phyloP scores from a whole-genome alignment of 2,329 filamentous ascomycete genomes.

The Trichoderma pleuroti region DNA sequence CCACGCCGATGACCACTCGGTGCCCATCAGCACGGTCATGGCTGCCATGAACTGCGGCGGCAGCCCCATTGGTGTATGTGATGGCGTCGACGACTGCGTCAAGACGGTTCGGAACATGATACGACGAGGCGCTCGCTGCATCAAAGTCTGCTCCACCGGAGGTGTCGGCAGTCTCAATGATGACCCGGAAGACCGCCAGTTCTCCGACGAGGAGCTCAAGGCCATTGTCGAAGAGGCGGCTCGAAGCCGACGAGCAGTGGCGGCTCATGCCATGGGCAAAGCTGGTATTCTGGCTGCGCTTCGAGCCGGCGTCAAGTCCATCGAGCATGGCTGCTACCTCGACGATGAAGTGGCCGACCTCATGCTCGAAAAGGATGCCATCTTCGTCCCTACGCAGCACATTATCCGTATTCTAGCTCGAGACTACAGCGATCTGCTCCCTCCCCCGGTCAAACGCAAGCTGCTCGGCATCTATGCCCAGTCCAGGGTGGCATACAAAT shows the following conservation, averaged over 20 bases:
- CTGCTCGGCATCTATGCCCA: slow-evolving; percentile 34
- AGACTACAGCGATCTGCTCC: slow-evolving; percentile 32
- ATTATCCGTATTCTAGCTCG: slow-evolving; percentile 33
- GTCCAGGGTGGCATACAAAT: slow-evolving; percentile 35
- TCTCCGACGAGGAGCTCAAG: slow-evolving; percentile 37
- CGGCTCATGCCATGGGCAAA: slow-evolving; percentile 41
- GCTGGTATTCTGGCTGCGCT: slow-evolving; percentile 39
- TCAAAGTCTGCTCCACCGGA: slow-evolving; percentile 41
- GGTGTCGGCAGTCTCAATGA: slow-evolving; percentile 40
- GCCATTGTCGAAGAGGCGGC: slow-evolving; percentile 38
- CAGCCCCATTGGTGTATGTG: slow-evolving; percentile 31
- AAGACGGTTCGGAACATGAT: slow-evolving; percentile 39
- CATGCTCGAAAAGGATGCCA: slow-evolving; percentile 36
- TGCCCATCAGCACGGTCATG: slow-evolving; percentile 31
- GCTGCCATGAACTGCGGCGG: slow-evolving; percentile 36
- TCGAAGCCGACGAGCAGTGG: slow-evolving; percentile 36
- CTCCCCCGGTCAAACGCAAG: slow-evolving; percentile 24
- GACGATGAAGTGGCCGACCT: slow-evolving; percentile 40
- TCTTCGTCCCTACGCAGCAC: slow-evolving; percentile 40
- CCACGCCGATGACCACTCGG: slow-evolving; percentile 41
- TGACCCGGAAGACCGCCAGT: slow-evolving; percentile 38
- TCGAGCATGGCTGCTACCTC: slow-evolving; percentile 41
- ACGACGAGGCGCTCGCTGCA: slow-evolving; percentile 38
- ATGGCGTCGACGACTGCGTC: slow-evolving; percentile 41
- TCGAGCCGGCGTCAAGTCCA: slow-evolving; percentile 35